These are phyloP conservation scores for Calonectria henricotiae DNA, from an alignment of 2,329 filamentous ascomycete genomes.

Conservation along the genomic window DNA sequence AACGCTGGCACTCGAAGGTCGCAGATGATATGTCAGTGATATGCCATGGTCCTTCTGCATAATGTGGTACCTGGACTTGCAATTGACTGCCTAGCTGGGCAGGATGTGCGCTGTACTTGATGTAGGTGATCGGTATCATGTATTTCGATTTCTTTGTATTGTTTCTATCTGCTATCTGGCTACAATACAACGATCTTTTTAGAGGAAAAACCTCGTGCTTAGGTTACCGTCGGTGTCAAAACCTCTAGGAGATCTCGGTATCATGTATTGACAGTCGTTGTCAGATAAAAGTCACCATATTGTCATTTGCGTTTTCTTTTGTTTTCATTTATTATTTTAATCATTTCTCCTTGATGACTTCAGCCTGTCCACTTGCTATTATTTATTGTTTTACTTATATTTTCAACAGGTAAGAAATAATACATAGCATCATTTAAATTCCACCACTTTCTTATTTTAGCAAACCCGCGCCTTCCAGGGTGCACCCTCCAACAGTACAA, in stretches of 20 bases:
- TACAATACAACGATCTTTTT: too few relatives aligned
- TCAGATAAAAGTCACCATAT: not conserved
- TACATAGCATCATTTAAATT: too few relatives aligned
- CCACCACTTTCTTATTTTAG: constrained; percentile 15
- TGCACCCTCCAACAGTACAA: not conserved
- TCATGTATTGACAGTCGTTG: not conserved
- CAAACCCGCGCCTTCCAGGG: constrained; percentile 1
- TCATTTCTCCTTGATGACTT: too few relatives aligned
- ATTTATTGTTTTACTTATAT: not conserved
- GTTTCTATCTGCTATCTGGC: too few relatives aligned
- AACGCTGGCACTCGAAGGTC: constrained; percentile 30
- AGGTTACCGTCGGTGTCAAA: too few relatives aligned
- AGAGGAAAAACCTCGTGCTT: too few relatives aligned
- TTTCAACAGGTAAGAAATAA: too few relatives aligned
- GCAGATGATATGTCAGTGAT: constrained; percentile 7
- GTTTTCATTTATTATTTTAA: too few relatives aligned
- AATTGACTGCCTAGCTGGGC: not conserved
- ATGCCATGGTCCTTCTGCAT: constrained; percentile 16
- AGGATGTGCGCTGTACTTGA: constrained; percentile 19
- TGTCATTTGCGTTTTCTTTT: not conserved
- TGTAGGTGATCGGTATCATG: constrained; percentile 5
- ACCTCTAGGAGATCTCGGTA: too few relatives aligned
- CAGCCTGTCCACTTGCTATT: not conserved
- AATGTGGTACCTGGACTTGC: not conserved
- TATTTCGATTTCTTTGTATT: too few relatives aligned